These are phyloP conservation scores for Erigeron canadensis DNA, from an alignment of 129 eudicot species.

Conservation along the genomic window DNA sequence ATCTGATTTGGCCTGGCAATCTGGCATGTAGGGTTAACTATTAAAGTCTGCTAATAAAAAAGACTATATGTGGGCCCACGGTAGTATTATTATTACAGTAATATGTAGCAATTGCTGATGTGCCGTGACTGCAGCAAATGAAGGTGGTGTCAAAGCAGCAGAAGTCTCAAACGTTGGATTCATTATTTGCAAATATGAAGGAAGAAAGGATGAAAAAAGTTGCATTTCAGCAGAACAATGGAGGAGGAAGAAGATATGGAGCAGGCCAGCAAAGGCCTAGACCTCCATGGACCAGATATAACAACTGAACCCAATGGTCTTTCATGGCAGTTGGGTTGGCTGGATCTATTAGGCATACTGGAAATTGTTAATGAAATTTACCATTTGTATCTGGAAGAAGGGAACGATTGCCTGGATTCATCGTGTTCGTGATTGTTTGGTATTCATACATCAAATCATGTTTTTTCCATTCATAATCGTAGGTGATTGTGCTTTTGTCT, in stretches of 20 bases:
- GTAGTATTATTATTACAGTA: too few relatives aligned
- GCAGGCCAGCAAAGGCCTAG: slow-evolving; percentile 55
- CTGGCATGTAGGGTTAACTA: not conserved
- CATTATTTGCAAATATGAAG: slow-evolving; percentile 80
- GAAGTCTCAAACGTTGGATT: slow-evolving; percentile 74
- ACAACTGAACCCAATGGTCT: not conserved
- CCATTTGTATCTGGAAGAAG: too few relatives aligned
- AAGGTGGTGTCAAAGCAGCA: slow-evolving; percentile 50
- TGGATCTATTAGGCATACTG: too few relatives aligned
- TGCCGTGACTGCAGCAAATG: slow-evolving; percentile 26
- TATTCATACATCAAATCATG: too few relatives aligned
- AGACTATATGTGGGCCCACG: too few relatives aligned
- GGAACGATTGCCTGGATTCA: too few relatives aligned
- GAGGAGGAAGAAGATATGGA: slow-evolving; percentile 42
- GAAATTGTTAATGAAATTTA: too few relatives aligned
- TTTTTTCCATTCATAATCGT: too few relatives aligned
- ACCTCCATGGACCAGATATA: slow-evolving; percentile 42
- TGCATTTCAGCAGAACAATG: slow-evolving; percentile 32
- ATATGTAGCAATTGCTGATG: too few relatives aligned
- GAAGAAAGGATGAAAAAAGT: slow-evolving; percentile 62
- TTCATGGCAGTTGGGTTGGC: not conserved
- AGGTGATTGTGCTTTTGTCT: too few relatives aligned
- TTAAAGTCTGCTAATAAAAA: too few relatives aligned
- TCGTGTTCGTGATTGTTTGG: too few relatives aligned
- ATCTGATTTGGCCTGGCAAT: not conserved